Evolutionary conservation across 441 rosid species (phyloP).

Genomic region (Bocquillonia castaneifolia): DNA sequence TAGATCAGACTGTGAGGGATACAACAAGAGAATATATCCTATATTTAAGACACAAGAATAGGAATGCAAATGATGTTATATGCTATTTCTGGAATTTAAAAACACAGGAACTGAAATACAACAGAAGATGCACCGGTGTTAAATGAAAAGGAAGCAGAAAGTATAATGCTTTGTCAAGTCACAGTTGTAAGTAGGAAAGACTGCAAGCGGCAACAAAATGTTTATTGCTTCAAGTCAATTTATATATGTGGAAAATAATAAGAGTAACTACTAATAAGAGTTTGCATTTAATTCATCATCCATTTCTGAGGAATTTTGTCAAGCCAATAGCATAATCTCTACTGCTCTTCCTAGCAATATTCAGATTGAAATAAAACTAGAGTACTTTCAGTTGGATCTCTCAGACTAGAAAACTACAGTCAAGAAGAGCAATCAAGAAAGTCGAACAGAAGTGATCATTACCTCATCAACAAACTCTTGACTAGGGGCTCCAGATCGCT

Average conservation of each 20-base stretch:
- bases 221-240: neutral
- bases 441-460: slow-evolving; percentile 8
- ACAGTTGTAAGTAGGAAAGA: neutral
- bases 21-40: slow-evolving; percentile 13
- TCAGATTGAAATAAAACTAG: neutral
- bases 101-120: neutral
- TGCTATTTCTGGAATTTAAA: neutral
- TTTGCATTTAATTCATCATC: slow-evolving; percentile 11
- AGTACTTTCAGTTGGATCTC: neutral
- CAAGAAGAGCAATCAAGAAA: neutral
- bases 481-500: slow-evolving; percentile 35
- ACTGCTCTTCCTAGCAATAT: slow-evolving; percentile 8
- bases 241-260: neutral
- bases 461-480: slow-evolving; percentile 57
- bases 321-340: slow-evolving; percentile 9
- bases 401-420: neutral
- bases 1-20: slow-evolving; percentile 23
- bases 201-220: neutral
- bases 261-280: neutral
- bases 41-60: slow-evolving; percentile 11
- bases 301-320: slow-evolving; percentile 1
- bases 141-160: neutral
- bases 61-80: slow-evolving; percentile 2
- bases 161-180: neutral
- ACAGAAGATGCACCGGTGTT: neutral